Base-by-base conservation (phyloP, 2,329 filamentous ascomycete species). In the Rhynchosporium agropyri region DNA sequence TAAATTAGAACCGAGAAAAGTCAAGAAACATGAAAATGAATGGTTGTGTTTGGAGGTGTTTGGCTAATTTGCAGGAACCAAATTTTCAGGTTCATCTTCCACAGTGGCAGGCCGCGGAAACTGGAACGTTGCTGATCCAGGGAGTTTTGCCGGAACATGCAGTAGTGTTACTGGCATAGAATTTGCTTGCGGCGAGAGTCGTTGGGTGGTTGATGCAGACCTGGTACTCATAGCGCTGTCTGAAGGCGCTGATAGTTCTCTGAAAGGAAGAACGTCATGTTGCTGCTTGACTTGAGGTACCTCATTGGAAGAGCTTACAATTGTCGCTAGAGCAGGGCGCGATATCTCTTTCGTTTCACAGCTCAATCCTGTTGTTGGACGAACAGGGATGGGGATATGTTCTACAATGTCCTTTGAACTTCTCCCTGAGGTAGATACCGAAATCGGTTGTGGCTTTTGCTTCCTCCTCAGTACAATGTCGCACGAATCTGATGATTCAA, bases 91-190 rank as follows among this genome's bases (percentile, higher is more conserved):
- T 6, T 60, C 59, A 58, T 69, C 66, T 51, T 68, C 61, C 12
- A 61, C 29, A 6, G 64, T 46, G 3, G 56, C 53, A 26, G 57
- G 56, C 77, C 78, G 36, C 83, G 76, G 62, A 77, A 83, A 40
- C 78, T 79, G 69, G 84, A 82, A 51, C 85, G 78, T 82, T 82
- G 33, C 77, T 8, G 83, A 81, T 69, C 84, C 83, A 10, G 69
- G 51, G 54, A 66, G 63, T 58, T 69, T 69, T 6, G 66, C 61
- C 4, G 68, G 62, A 12, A 67, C 58, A 28, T 58, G 64, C 38
- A 57, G 63, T 42, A 71, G 63, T 20, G 65, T 58, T 38, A 62
- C 63, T 31, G 68, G 66, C 65, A 68, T 70, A 3, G 66, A 57
- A 63, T 69, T 69, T 33, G 61, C 65, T 38, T 63, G 63, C 4